A percentile compares a stretch with the other conserved stretches of the same genome.
These are phyloP conservation scores for Agaricus sinodeliciosus DNA, from an alignment of 768 basidiomycete species.

Conservation along the genomic window DNA sequence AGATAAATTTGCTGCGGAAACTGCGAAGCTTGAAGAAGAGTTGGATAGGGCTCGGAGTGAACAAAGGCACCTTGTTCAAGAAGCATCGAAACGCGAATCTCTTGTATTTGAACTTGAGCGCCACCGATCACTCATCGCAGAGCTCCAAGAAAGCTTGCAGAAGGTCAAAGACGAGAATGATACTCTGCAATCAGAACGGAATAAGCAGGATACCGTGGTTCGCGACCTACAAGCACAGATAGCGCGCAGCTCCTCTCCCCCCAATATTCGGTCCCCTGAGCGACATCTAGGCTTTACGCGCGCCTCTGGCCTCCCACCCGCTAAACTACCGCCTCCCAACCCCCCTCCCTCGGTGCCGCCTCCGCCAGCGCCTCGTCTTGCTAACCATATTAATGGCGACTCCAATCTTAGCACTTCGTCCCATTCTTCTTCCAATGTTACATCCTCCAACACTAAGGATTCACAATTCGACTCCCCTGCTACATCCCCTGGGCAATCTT, in stretches of 20 bases:
- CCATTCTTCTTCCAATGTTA: slow-evolving; percentile 39
- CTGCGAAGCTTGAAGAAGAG: slow-evolving; percentile 50
- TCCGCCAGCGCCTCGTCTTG: slow-evolving; percentile 61
- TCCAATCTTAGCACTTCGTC: slow-evolving; percentile 54
- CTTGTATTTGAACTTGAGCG: slow-evolving; percentile 70
- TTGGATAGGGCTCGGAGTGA: slow-evolving; percentile 51
- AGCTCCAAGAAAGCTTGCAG: slow-evolving; percentile 73
- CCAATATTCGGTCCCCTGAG: slow-evolving; percentile 47
- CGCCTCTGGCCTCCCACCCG: slow-evolving; percentile 51
- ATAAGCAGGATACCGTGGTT: slow-evolving; percentile 57
- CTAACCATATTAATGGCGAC: slow-evolving; percentile 37
- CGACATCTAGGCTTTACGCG: slow-evolving; percentile 51
- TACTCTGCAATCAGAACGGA: slow-evolving; percentile 64
- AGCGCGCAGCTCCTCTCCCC: slow-evolving; percentile 52
- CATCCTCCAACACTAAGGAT: slow-evolving; percentile 50
- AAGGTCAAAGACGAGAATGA: slow-evolving; percentile 82
- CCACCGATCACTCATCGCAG: slow-evolving; percentile 69
- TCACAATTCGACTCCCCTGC: slow-evolving; percentile 64
- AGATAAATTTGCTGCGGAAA: slow-evolving; percentile 35
- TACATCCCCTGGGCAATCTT: slow-evolving; percentile 49
- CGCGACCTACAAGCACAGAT: slow-evolving; percentile 76
- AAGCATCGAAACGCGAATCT: slow-evolving; percentile 70
- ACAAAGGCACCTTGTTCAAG: slow-evolving; percentile 58
- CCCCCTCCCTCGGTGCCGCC: slow-evolving; percentile 87
- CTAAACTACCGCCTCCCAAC: slow-evolving; percentile 81